phyloP scores from a whole-genome alignment of 495 filamentous ascomycete genomes.

The Penicillium egyptiacum region DNA sequence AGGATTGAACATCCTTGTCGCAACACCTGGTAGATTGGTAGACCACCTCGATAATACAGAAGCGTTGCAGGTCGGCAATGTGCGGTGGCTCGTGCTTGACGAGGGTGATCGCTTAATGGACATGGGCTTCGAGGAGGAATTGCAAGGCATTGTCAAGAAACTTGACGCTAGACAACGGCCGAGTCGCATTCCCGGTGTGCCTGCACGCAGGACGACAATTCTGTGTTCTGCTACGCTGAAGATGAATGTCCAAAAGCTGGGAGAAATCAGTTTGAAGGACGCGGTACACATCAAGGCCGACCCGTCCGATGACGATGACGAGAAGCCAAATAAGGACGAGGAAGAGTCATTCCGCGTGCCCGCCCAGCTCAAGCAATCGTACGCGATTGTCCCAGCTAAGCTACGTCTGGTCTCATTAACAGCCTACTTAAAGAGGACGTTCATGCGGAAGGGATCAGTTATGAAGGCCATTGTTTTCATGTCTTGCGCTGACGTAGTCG shows the following conservation, averaged over 20 bases:
- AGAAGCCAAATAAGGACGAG: constrained; percentile 45
- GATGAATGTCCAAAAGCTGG: constrained; percentile 87
- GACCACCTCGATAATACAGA: constrained; percentile 93
- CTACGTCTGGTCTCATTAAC: constrained; percentile 83
- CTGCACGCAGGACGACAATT: constrained; percentile 76
- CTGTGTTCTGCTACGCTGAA: constrained; percentile 97
- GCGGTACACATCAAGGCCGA: constrained; percentile 82
- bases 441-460: constrained; percentile 79
- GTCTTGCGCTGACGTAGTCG: constrained; percentile 92
- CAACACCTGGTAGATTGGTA: constrained; percentile 83
- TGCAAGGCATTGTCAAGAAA: constrained; percentile 75
- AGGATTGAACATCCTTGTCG: constrained; percentile 91
- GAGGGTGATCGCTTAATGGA: constrained; percentile 98
- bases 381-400: constrained; percentile 83
- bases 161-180: constrained; percentile 54
- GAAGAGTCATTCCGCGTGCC: constrained; percentile 72
- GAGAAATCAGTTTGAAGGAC: constrained; percentile 92
- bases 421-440: constrained; percentile 78
- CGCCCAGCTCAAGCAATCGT: constrained; percentile 88
- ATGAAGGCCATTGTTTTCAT: constrained; percentile 97
- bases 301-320: constrained; percentile 41
- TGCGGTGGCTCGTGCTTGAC: constrained; percentile 90
- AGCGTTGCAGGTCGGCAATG: constrained; percentile 80
- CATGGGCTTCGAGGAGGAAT: constrained; percentile 89
- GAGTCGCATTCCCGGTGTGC: constrained; percentile 58